Percentiles rank a stretch among this genome's conserved stretches.
Evolutionary conservation across 179 eudicot species (phyloP).

Genomic region (Gypsophila paniculata): DNA sequence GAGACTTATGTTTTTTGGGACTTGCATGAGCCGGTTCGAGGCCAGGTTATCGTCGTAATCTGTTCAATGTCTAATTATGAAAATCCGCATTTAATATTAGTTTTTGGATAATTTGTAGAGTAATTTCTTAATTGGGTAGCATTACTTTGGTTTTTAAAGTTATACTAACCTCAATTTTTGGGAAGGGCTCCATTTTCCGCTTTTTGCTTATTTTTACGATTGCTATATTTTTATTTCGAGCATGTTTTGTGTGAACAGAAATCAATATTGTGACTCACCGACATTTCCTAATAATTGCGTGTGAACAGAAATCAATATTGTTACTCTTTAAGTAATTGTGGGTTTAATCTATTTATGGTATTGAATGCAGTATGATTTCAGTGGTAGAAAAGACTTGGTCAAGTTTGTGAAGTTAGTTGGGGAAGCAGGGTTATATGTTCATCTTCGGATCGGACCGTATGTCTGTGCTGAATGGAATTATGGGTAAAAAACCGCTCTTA

Average conservation of each 20-base stretch:
- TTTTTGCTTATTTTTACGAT: no score
- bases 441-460: slow-evolving; percentile 91
- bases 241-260: no score
- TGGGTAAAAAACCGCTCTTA: slow-evolving; percentile 42
- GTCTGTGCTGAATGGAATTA: slow-evolving; percentile 99
- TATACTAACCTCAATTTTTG: no score
- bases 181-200: no score
- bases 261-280: no score
- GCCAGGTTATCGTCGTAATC: slow-evolving; percentile 44
- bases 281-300: no score
- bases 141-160: neutral
- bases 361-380: slow-evolving; percentile 73
- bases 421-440: slow-evolving; percentile 78
- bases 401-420: slow-evolving; percentile 70
- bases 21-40: slow-evolving; percentile 73
- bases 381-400: slow-evolving; percentile 83
- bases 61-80: no score
- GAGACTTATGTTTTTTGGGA: slow-evolving; percentile 93
- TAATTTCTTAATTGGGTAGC: neutral
- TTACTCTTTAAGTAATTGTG: neutral
- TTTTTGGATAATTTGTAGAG: neutral
- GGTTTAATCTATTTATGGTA: neutral
- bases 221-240: no score
- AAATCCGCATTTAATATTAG: no score
- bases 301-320: no score